phyloP scores from a whole-genome alignment of 805 yeast species.

The Danielia oregonensis region DNA sequence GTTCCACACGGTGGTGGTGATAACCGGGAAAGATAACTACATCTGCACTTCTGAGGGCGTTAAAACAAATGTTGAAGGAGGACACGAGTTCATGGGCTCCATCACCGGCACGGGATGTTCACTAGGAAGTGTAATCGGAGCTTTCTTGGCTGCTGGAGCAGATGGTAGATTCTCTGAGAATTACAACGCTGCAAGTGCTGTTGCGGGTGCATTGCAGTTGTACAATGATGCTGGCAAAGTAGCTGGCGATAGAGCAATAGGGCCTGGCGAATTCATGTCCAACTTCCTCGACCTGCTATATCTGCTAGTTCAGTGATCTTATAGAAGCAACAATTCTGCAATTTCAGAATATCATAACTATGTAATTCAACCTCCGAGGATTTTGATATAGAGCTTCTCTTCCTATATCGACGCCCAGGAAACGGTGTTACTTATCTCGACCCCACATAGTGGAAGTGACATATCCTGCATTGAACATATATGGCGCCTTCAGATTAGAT shows the following conservation, averaged over 20 bases:
- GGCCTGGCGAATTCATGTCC: slow-evolving; percentile 55
- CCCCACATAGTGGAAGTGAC: too few species aligned
- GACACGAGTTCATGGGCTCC: slow-evolving; percentile 57
- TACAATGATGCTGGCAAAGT: slow-evolving; percentile 60
- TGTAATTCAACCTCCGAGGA: too few species aligned
- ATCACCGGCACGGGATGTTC: slow-evolving; percentile 86
- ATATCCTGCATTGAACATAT: too few species aligned
- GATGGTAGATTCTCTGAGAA: slow-evolving; percentile 12
- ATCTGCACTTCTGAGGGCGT: slow-evolving; percentile 17
- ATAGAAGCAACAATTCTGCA: too few species aligned
- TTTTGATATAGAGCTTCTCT: too few species aligned
- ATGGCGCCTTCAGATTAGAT: too few species aligned
- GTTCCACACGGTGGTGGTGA: slow-evolving; percentile 58
- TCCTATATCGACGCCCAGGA: too few species aligned
- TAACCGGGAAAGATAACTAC: slow-evolving; percentile 54
- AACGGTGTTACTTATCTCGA: too few species aligned
- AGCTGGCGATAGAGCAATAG: slow-evolving; percentile 41
- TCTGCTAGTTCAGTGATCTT: slow-evolving; percentile 1
- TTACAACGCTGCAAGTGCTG: slow-evolving; percentile 39
- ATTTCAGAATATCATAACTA: too few species aligned
- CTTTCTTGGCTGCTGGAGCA: slow-evolving; percentile 47
- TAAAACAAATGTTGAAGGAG: slow-evolving; percentile 45
- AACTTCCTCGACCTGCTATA: slow-evolving; percentile 42
- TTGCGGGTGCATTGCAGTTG: slow-evolving; percentile 49
- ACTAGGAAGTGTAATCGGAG: slow-evolving; percentile 67